phyloP scores from a whole-genome alignment of 2,329 filamentous ascomycete genomes.

The Thielaviopsis euricoi region DNA sequence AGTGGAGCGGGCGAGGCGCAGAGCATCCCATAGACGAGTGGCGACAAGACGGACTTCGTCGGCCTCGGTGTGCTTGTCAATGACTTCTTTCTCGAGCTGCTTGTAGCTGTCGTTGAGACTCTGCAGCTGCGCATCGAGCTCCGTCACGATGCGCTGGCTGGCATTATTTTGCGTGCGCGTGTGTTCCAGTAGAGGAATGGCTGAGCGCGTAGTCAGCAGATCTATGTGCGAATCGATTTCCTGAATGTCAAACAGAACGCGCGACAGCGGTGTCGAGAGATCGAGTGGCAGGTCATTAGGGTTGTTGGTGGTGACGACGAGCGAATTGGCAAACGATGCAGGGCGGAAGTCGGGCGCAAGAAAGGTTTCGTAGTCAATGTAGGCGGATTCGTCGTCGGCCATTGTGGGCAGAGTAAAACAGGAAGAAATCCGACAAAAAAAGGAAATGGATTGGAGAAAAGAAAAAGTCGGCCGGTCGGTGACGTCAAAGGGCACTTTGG shows the following conservation, averaged over 20 bases:
- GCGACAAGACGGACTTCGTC: constrained; percentile 67
- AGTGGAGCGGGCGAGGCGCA: constrained; percentile 61
- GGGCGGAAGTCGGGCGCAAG: constrained; percentile 70
- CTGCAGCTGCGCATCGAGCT: constrained; percentile 65
- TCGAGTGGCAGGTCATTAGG: constrained; percentile 78
- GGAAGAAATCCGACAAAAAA: background rate
- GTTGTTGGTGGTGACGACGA: constrained; percentile 85
- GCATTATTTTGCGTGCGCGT: constrained; percentile 59
- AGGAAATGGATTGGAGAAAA: background rate
- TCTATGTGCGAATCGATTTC: constrained; percentile 96
- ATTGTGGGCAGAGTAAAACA: background rate
- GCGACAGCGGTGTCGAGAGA: constrained; percentile 81
- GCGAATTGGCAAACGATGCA: constrained; percentile 67
- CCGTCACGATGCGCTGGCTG: constrained; percentile 53
- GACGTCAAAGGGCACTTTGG: too few relatives aligned
- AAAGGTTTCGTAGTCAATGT: constrained; percentile 92
- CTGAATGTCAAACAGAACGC: constrained; percentile 89
- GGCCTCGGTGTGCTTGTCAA: constrained; percentile 70
- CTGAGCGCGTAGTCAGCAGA: constrained; percentile 66
- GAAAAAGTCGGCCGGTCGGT: too few relatives aligned
- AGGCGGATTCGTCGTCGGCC: constrained; percentile 49
- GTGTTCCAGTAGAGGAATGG: constrained; percentile 63
- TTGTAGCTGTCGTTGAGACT: constrained; percentile 72
- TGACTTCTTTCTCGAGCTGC: constrained; percentile 71
- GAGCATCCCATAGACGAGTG: constrained; percentile 62